Evolutionary conservation across 2,329 filamentous ascomycete genomes (phyloP).

Genomic region (Colletotrichum chrysophilum): DNA sequence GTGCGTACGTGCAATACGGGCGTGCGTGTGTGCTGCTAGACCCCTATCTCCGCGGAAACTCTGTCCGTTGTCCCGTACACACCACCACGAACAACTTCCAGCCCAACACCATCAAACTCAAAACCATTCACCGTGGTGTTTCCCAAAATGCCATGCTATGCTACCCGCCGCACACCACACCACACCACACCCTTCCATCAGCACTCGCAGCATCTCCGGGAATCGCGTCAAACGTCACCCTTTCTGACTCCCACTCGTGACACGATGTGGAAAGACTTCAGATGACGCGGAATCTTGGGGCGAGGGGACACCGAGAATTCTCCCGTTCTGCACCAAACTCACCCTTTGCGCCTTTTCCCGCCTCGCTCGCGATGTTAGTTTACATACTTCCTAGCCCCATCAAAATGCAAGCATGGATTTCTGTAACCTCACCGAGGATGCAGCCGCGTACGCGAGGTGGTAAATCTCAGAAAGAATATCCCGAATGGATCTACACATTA

Average conservation of each 20-base stretch:
- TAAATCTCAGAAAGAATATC: not conserved
- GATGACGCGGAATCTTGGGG: not conserved
- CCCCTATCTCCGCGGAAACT: not conserved
- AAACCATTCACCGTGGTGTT: not conserved
- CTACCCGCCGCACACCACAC: not conserved
- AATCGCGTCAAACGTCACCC: not conserved
- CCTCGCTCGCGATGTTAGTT: fast-evolving
- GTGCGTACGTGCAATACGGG: not conserved
- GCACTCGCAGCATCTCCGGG: not conserved
- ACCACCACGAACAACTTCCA: not conserved
- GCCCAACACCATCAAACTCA: not conserved
- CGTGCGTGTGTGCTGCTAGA: not conserved
- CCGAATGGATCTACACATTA: not conserved
- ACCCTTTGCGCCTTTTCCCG: fast-evolving
- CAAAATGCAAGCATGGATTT: not conserved
- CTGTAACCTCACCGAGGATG: not conserved
- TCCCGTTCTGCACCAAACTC: not conserved
- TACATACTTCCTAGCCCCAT: fast-evolving
- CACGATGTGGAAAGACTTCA: not conserved
- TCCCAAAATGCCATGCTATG: not conserved
- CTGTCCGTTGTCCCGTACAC: not conserved
- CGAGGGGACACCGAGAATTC: not conserved
- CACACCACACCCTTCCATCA: not conserved
- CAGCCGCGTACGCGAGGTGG: not conserved
- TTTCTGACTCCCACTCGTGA: not conserved